Conservation (phyloP, 2,329 filamentous ascomycete species). For the Madurella mycetomatis region DNA sequence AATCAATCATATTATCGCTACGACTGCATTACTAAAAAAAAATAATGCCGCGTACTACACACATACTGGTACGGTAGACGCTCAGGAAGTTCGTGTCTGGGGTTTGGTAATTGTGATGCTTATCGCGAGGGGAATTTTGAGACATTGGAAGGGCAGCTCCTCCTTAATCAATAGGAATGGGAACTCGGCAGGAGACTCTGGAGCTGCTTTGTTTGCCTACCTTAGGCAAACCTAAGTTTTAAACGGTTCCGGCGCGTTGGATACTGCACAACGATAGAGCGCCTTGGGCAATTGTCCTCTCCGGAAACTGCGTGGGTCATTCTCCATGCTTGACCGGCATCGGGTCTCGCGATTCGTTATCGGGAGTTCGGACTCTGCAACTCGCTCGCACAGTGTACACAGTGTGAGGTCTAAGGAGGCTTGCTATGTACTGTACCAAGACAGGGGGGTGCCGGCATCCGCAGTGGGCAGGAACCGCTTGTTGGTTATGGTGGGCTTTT, state of each 20-base stretch:
- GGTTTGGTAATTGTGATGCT: too few relatives aligned
- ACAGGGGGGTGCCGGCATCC: not conserved
- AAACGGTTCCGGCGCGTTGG: not conserved
- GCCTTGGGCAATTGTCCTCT: not conserved
- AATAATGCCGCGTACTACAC: too few relatives aligned
- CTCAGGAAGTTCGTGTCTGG: too few relatives aligned
- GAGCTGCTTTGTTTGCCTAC: too few relatives aligned
- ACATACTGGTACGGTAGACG: too few relatives aligned
- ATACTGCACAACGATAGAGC: not conserved
- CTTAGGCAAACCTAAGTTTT: not conserved
- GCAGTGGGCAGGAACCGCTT: conserved; percentile 5
- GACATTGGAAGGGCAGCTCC: too few relatives aligned
- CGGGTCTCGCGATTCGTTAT: conserved; percentile 3
- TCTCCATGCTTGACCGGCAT: conserved; percentile 5
- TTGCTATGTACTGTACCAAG: not conserved
- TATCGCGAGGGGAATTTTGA: too few relatives aligned
- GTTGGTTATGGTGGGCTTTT: not conserved
- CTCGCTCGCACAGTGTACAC: conserved; percentile 10
- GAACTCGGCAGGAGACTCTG: too few relatives aligned
- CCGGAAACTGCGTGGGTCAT: not conserved
- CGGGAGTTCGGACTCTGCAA: not conserved
- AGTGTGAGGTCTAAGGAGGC: not conserved
- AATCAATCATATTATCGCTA: too few relatives aligned
- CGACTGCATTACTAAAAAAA: too few relatives aligned
- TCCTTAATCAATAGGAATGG: too few relatives aligned